phyloP scores from a whole-genome alignment of 139 green algal species.

The Micractinium conductrix region DNA sequence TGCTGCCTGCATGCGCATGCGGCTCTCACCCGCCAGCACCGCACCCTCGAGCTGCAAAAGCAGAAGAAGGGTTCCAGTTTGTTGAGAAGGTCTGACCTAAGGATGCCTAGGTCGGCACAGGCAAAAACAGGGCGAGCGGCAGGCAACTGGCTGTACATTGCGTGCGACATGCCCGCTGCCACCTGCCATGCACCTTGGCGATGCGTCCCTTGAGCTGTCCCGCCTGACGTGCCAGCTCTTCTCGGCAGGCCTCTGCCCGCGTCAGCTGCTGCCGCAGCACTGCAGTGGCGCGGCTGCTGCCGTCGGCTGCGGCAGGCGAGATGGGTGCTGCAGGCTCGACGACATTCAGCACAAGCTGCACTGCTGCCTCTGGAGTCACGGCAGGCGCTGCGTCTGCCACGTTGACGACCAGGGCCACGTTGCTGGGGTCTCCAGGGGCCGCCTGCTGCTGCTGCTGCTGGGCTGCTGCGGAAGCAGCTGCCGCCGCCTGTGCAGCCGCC shows the following conservation, averaged over 20 bases:
- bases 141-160: background rate
- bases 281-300: background rate
- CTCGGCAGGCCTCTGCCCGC: constrained; percentile 17
- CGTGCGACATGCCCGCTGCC: background rate
- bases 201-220: constrained; percentile 24
- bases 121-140: background rate
- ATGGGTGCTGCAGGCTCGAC: background rate
- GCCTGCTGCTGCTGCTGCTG: background rate
- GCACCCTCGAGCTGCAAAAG: constrained; percentile 13
- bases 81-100: too few species aligned
- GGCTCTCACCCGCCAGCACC: constrained; percentile 22
- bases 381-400: background rate
- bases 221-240: constrained; percentile 25
- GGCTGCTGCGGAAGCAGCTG: background rate
- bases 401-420: background rate
- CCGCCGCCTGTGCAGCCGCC: background rate
- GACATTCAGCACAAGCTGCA: constrained; percentile 22
- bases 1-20: background rate
- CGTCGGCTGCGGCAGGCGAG: background rate
- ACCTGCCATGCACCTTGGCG: background rate
- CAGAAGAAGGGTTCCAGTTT: background rate
- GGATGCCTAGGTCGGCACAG: too few species aligned
- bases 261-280: constrained; percentile 4
- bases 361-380: background rate
- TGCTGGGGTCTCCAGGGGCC: background rate